Conservation (phyloP, 1,284 basidiomycete species). For the Pseudozyma flocculosa region DNA sequence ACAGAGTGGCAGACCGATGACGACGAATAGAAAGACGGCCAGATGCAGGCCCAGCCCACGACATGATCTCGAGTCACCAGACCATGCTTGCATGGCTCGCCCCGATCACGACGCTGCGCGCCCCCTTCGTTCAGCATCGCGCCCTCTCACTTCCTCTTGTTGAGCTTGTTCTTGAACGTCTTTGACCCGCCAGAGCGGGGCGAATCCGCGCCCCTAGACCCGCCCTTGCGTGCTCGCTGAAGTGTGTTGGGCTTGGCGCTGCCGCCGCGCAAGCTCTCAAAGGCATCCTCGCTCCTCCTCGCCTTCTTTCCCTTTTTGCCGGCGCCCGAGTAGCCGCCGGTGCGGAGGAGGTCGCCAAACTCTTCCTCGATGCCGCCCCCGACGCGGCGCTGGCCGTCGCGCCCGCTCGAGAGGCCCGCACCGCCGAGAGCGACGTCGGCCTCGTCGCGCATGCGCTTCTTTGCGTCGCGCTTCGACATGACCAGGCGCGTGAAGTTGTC, state of each 20-base stretch:
- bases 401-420: slow-evolving; percentile 42
- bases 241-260: slow-evolving; percentile 20
- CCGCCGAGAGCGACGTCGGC: slow-evolving; percentile 85
- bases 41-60: too few species aligned
- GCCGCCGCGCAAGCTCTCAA: slow-evolving; percentile 16
- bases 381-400: slow-evolving; percentile 38
- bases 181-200: slow-evolving; percentile 5
- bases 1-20: slow-evolving; percentile 11
- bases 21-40: too few species aligned
- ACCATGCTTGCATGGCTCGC: too few species aligned
- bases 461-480: slow-evolving; percentile 85
- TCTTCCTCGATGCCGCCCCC: slow-evolving; percentile 56
- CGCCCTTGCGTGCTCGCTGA: slow-evolving; percentile 17
- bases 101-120: too few species aligned
- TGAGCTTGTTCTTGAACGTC: slow-evolving; percentile 31
- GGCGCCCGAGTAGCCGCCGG: slow-evolving; percentile 17
- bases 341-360: slow-evolving; percentile 53
- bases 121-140: too few species aligned
- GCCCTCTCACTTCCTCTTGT: not conserved
- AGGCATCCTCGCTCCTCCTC: slow-evolving; percentile 30
- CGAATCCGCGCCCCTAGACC: not conserved
- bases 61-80: too few species aligned
- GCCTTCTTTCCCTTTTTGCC: slow-evolving; percentile 36
- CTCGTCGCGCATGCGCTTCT: slow-evolving; percentile 78
- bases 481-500: slow-evolving; percentile 90